A percentile compares a stretch with the other conserved stretches of the same genome.
Evolutionary conservation across 2,329 filamentous ascomycete species (phyloP).

Genomic region (Trichoderma endophyticum): DNA sequence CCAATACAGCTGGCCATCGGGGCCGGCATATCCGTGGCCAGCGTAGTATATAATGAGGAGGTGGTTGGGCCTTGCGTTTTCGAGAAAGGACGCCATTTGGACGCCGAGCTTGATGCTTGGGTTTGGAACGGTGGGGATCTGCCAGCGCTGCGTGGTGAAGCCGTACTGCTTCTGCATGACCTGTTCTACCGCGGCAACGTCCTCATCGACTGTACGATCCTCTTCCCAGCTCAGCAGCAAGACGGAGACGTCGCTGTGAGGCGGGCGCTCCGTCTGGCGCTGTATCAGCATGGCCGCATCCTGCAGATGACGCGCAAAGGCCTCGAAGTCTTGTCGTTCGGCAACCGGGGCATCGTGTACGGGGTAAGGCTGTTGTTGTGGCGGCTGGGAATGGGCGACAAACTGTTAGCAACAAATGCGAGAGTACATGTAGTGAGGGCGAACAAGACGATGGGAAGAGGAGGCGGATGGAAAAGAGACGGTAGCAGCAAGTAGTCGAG

Average conservation of each 20-base stretch:
- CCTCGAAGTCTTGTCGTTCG: constrained; percentile 62
- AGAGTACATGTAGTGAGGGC: background rate
- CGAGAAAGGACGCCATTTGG: constrained; percentile 58
- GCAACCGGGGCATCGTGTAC: constrained; percentile 40
- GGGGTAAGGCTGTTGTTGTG: constrained; percentile 34
- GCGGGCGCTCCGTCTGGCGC: constrained; percentile 56
- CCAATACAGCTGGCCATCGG: constrained; percentile 63
- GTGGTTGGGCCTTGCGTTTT: constrained; percentile 55
- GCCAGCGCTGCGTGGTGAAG: constrained; percentile 58
- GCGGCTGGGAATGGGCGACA: constrained; percentile 20
- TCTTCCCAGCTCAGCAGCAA: constrained; percentile 62
- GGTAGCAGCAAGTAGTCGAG: background rate
- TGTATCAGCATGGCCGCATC: constrained; percentile 67
- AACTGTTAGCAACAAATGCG: background rate
- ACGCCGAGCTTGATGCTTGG: constrained; percentile 60
- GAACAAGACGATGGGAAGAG: background rate
- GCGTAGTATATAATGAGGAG: constrained; percentile 64
- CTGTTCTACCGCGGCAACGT: constrained; percentile 53
- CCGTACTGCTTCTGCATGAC: constrained; percentile 59
- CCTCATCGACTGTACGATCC: constrained; percentile 51
- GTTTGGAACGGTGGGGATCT: constrained; percentile 57
- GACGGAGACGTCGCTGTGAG: constrained; percentile 58
- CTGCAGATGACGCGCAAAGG: constrained; percentile 64
- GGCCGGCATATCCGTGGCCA: constrained; percentile 56
- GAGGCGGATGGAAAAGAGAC: background rate